phyloP scores from a whole-genome alignment of 1,284 basidiomycete genomes.

The Coniophora puteana region DNA sequence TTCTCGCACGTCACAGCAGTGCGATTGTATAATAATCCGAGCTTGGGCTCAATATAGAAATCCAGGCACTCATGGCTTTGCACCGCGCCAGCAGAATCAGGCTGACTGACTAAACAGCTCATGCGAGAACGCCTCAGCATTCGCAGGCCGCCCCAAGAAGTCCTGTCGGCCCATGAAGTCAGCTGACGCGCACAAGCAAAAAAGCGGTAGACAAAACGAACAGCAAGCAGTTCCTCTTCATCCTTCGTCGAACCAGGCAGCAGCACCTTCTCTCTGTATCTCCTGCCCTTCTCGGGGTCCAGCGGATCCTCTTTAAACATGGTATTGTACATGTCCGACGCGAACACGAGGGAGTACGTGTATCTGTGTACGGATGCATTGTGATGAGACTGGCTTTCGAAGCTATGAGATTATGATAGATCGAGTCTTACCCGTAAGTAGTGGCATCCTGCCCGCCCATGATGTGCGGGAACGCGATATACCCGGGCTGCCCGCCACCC shows the following conservation, averaged over 20 bases:
- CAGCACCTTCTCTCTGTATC: slow-evolving; percentile 46
- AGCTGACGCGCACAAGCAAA: background rate
- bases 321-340: slow-evolving; percentile 76
- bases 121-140: slow-evolving; percentile 69
- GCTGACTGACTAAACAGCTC: too few species aligned
- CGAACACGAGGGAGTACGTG: slow-evolving; percentile 71
- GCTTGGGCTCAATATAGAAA: too few species aligned
- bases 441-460: slow-evolving; percentile 66
- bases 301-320: slow-evolving; percentile 71
- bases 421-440: too few species aligned
- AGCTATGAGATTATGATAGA: background rate
- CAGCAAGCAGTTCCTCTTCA: slow-evolving; percentile 48
- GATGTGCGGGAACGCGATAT: slow-evolving; percentile 66
- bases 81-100: too few species aligned
- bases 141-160: slow-evolving; percentile 70
- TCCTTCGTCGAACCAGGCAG: slow-evolving; percentile 49
- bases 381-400: background rate
- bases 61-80: too few species aligned
- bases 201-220: slow-evolving; percentile 27
- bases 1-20: too few species aligned
- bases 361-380: slow-evolving; percentile 39
- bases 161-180: too few species aligned
- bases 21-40: too few species aligned
- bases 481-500: slow-evolving; percentile 56
- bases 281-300: slow-evolving; percentile 46